These are phyloP conservation scores for Veloboletus limbatus DNA, from an alignment of 1,284 basidiomycete species.

Conservation along the genomic window DNA sequence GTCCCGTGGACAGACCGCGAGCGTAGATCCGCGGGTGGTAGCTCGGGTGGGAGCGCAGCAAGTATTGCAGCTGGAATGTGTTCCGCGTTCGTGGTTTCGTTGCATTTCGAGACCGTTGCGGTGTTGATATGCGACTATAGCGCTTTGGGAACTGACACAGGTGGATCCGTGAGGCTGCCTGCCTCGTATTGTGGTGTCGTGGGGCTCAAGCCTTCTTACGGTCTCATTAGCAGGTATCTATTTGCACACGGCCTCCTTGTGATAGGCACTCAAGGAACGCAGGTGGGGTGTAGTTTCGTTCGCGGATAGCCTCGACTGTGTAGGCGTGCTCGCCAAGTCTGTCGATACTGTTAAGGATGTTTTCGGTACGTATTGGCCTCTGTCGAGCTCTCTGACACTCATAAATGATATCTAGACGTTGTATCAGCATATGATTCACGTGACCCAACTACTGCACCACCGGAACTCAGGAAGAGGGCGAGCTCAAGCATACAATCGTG, in stretches of 20 bases:
- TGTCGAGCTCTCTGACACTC: neutral
- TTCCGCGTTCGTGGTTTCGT: slow-evolving; percentile 59
- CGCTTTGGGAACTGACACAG: slow-evolving; percentile 92
- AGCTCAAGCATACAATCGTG: slow-evolving; percentile 10
- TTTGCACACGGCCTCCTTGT: neutral
- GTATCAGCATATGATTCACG: slow-evolving; percentile 65
- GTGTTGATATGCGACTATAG: slow-evolving; percentile 33
- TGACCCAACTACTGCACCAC: slow-evolving; percentile 76
- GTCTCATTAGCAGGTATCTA: slow-evolving; percentile 76
- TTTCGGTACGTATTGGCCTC: slow-evolving; percentile 49
- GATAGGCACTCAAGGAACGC: slow-evolving; percentile 16
- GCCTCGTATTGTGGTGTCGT: slow-evolving; percentile 92
- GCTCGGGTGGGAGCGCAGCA: slow-evolving; percentile 82
- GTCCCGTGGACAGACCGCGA: slow-evolving; percentile 36
- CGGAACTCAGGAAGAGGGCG: slow-evolving; percentile 39
- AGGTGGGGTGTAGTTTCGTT: slow-evolving; percentile 93
- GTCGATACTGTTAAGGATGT: slow-evolving; percentile 51
- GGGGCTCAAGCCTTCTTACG: slow-evolving; percentile 95
- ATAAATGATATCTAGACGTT: slow-evolving; percentile 43
- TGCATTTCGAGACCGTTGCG: neutral
- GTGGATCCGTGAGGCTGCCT: slow-evolving; percentile 90
- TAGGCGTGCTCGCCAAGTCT: slow-evolving; percentile 74
- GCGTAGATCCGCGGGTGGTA: slow-evolving; percentile 73
- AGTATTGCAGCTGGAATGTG: slow-evolving; percentile 78
- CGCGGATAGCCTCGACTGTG: slow-evolving; percentile 93